Conservation (phyloP, 2,329 filamentous ascomycete genomes). For the Trichoderma sp. region DNA sequence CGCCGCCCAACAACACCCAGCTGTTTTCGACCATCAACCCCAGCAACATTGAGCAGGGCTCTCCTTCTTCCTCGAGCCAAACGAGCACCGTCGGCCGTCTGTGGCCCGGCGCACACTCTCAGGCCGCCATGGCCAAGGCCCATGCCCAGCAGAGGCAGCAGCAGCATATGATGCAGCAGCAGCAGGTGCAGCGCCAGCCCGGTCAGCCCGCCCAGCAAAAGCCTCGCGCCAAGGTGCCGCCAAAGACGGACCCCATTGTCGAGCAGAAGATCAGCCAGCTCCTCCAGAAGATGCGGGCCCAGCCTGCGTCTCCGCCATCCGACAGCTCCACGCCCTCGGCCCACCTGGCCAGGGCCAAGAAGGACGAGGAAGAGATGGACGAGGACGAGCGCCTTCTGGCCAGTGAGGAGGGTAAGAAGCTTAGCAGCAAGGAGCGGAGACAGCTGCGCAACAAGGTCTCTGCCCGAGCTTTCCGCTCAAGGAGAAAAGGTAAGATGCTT, state of each 20-base stretch:
- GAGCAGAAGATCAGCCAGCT: conserved; percentile 95
- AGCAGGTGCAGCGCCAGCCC: conserved; percentile 53
- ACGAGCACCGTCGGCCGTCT: conserved; percentile 68
- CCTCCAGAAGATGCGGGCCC: conserved; percentile 87
- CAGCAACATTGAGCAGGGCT: conserved; percentile 66
- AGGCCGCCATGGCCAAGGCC: conserved; percentile 76
- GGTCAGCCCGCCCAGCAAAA: conserved; percentile 51
- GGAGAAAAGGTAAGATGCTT: conserved; percentile 81
- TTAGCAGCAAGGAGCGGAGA: conserved; percentile 95
- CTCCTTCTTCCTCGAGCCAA: conserved; percentile 53
- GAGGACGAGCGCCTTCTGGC: conserved; percentile 91
- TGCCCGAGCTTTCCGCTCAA: conserved; percentile 93
- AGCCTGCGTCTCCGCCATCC: conserved; percentile 57
- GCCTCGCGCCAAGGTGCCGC: conserved; percentile 54
- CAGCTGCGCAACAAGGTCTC: conserved; percentile 99
- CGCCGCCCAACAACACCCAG: conserved; percentile 54
- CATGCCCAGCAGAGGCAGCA: conserved; percentile 69
- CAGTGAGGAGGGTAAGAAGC: conserved; percentile 98
- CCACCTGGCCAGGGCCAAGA: conserved; percentile 74
- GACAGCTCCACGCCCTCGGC: conserved; percentile 53
- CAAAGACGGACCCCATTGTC: conserved; percentile 67
- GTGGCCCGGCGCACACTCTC: conserved; percentile 92
- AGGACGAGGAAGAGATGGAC: conserved; percentile 98
- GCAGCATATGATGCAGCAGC: conserved; percentile 58
- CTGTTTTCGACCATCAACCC: conserved; percentile 72